Conservation (phyloP, 176 grass and related monocot species). For the Pontederia paniculata region DNA sequence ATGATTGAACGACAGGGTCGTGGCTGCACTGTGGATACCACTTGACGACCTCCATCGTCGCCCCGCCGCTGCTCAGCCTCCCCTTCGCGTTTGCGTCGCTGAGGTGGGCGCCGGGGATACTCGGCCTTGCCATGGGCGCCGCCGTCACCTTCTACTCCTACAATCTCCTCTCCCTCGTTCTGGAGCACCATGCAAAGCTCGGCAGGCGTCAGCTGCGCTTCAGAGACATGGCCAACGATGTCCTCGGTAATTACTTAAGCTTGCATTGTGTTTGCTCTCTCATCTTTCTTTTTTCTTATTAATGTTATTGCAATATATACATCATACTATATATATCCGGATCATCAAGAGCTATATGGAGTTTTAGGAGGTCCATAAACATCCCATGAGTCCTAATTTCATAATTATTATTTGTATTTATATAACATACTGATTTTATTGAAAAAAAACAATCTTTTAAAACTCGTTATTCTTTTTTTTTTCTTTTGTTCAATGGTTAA, state of each 20-base stretch:
- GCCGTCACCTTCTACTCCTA: conserved; percentile 87
- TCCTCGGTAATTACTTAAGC: conserved; percentile 41
- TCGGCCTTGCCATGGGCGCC: conserved; percentile 47
- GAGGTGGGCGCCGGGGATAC: conserved; percentile 52
- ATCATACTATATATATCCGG: too few relatives aligned
- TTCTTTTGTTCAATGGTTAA: too few relatives aligned
- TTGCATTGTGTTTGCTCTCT: too few relatives aligned
- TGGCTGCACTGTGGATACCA: conserved; percentile 96
- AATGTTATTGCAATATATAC: too few relatives aligned
- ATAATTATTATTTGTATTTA: too few relatives aligned
- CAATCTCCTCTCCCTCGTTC: conserved; percentile 83
- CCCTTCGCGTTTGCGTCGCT: conserved; percentile 69
- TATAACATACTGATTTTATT: too few relatives aligned
- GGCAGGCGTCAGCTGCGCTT: conserved; percentile 77
- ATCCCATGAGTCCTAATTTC: too few relatives aligned
- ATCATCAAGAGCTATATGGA: too few relatives aligned
- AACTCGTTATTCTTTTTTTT: too few relatives aligned
- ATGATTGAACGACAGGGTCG: conserved; percentile 51
- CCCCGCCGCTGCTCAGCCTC: conserved; percentile 78
- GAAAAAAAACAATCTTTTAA: too few relatives aligned
- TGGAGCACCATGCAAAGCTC: conserved; percentile 84
- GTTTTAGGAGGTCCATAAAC: too few relatives aligned
- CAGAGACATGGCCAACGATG: conserved; percentile 86
- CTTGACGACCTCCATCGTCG: conserved; percentile 81
- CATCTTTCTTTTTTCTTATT: too few relatives aligned